Base-by-base conservation (phyloP, 345 rosid species). In the Eucalyptus shirleyi region DNA sequence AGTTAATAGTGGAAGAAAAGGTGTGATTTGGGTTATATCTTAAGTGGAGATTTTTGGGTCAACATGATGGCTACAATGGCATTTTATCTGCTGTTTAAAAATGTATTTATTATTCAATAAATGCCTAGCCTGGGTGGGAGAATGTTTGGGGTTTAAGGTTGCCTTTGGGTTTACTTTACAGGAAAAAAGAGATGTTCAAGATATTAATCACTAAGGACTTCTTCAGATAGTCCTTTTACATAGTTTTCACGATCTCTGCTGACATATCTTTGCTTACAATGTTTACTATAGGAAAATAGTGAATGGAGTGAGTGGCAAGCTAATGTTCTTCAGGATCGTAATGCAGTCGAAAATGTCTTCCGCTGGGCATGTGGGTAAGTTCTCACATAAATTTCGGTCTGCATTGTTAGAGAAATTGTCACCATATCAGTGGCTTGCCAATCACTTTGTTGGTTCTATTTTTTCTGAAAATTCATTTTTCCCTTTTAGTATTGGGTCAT, bases 281-380 rank as follows among this genome's bases (percentile, higher is more conserved):
- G 60, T 91, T 82, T 40, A 89, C 77, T 92, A 37, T 56, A 98
- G 99, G 99, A 93, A 91, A 95, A 96, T 89, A 90, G 91, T 62
- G 99, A 96, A 88, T 97, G 99, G 99, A 94, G 90, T 14, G 95
- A 94, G 65, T 98, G 99, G 99, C 98, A 95, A 91, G 88, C 89
- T 62, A 92, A 89, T 89, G 96, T 97, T 90, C 92, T 97, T 90
- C 98, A 96, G 83, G 96, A 95, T 91, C 98, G 99, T 80, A 98
- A 97, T 90, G 93, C 91, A 59, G 93, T 97, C 69, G 99, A 98
- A 95, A 97, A 98, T 95, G 99, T 98, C 88, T 95, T 93, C 89
- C 93, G 96, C 89, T 98, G 99, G 99, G 96, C 96, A 86, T 98
- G 99, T 92, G 99, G 99, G 99, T 98, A 95, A 90, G 81, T 50